Evolutionary conservation across 768 basidiomycete species (phyloP).

Genomic region (Tubosaeta sp.): DNA sequence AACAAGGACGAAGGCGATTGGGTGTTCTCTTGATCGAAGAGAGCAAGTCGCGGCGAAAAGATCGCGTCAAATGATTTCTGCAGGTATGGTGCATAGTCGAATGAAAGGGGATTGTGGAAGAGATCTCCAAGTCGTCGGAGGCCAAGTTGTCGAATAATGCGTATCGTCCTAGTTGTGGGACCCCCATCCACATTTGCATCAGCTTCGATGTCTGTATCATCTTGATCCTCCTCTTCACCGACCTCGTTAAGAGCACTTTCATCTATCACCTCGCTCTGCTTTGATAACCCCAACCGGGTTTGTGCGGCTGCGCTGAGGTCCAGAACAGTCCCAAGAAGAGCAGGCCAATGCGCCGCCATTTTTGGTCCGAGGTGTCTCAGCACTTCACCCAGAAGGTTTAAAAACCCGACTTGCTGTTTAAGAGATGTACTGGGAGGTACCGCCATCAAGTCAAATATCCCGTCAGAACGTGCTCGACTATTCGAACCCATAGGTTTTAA

Average conservation of each 20-base stretch:
- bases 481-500: conserved; percentile 58
- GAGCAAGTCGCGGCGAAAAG: conserved; percentile 77
- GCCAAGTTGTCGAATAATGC: conserved; percentile 76
- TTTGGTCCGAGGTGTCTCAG: conserved; percentile 77
- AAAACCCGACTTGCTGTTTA: conserved; percentile 79
- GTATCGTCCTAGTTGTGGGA: conserved; percentile 37
- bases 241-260: conserved; percentile 22
- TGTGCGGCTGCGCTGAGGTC: conserved; percentile 67
- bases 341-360: conserved; percentile 66
- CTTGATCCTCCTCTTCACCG: conserved; percentile 30
- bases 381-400: conserved; percentile 81
- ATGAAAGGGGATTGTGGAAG: conserved; percentile 67
- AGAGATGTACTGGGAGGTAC: conserved; percentile 35
- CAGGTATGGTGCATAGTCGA: conserved; percentile 75
- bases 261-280: conserved; percentile 17
- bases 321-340: conserved; percentile 65
- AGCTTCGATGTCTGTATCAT: conserved; percentile 33
- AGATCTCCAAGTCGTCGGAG: conserved; percentile 86
- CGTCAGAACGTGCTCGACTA: conserved; percentile 20
- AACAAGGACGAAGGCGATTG: conserved; percentile 88
- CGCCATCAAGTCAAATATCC: conserved; percentile 29
- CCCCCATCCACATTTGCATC: conserved; percentile 32
- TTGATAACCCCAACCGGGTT: conserved; percentile 37
- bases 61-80: conserved; percentile 59
- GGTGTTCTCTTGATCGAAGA: conserved; percentile 79